Base-by-base conservation (phyloP, 1,284 basidiomycete species). In the Ceratobasidium sp. region DNA sequence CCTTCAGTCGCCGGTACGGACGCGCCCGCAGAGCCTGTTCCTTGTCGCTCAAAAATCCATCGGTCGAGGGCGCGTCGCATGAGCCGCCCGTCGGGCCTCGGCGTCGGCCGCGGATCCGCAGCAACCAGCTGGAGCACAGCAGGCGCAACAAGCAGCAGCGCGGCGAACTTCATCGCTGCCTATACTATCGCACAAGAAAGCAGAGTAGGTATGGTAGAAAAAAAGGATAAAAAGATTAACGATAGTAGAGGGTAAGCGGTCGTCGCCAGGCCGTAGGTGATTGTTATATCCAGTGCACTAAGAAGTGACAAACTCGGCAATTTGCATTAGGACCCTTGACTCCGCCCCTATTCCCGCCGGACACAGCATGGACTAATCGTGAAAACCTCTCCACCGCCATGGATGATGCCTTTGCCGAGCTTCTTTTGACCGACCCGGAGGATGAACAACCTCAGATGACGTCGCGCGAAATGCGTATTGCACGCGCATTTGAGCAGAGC, bases 401-500 rank as follows among this genome's bases (percentile, higher is more conserved):
- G 78, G 78, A 75, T 23, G 72, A 76, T 51, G 55, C 53, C 15
- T 71, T 79, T 51, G 67, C 71, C 44, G 63, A 72, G 10, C 56
- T 75, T 46, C 23, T 46, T n/a, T 67, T 71, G 60, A 64, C 51
- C 39, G 68, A 70, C 40, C 46, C 75, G 44, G 73, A 79, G n/a
- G 78, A 80, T 26, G 78, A 70, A 23, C 26, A 56, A 26, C 42
- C 63, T 7, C 46, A 58, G 26, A 44, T 70, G 39, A 72, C 67
- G 12, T 67, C 71, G 20, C 75, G 81, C 15, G 79, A 81, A 79
- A 69, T 81, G 68, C 78, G 80, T 10, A 81, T 81, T 44, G 73
- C 70, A 4, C 49, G 78, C 9, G 82, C 80, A 15, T 81, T 81
- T 63, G 56, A 73, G 55, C 71, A 81, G 26, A 81, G 80, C 79